Percentiles rank a stretch among this genome's conserved stretches.
Conservation (phyloP, 2,329 filamentous ascomycete genomes). For the Fusarium sp. region DNA sequence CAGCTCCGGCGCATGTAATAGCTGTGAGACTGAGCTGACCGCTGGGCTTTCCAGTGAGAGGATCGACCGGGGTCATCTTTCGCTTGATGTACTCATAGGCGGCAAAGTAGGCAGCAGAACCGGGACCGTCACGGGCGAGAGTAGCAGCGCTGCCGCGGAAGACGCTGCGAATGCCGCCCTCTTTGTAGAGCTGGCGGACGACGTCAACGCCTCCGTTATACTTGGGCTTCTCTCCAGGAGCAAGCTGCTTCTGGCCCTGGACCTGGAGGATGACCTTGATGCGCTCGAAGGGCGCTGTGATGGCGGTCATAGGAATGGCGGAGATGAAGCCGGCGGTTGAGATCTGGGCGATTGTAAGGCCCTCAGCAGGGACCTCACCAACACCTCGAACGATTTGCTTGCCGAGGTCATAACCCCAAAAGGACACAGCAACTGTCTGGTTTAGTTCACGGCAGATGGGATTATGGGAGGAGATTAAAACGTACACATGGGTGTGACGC, state of each 20-base stretch:
- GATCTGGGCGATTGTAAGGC: conserved; percentile 87
- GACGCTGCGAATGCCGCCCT: conserved; percentile 90
- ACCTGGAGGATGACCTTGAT: conserved; percentile 99
- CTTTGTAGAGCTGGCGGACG: conserved; percentile 90
- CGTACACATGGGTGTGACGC: conserved; percentile 99
- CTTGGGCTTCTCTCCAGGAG: conserved; percentile 90
- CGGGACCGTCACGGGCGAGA: conserved; percentile 91
- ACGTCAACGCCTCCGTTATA: conserved; percentile 91
- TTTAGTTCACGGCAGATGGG: conserved; percentile 2
- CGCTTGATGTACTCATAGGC: conserved; percentile 98
- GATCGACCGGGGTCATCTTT: conserved; percentile 84
- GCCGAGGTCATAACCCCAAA: conserved; percentile 94
- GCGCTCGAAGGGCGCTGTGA: conserved; percentile 99
- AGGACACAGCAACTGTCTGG: conserved; percentile 72
- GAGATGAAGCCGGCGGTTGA: conserved; percentile 97
- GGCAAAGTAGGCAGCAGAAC: conserved; percentile 95
- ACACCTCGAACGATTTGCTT: conserved; percentile 84
- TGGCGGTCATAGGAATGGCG: conserved; percentile 95
- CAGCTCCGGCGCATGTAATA: conserved; percentile 87
- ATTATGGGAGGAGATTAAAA: conserved; percentile 41
- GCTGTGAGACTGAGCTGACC: conserved; percentile 86
- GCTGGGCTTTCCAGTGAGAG: conserved; percentile 74
- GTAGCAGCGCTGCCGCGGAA: conserved; percentile 94
- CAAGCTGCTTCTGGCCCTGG: conserved; percentile 90
- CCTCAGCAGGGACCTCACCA: conserved; percentile 73